A percentile compares a stretch with the other conserved stretches of the same genome.
These are phyloP conservation scores for Lotmaria passim DNA, from an alignment of 208 protist genomes.

Conservation along the genomic window DNA sequence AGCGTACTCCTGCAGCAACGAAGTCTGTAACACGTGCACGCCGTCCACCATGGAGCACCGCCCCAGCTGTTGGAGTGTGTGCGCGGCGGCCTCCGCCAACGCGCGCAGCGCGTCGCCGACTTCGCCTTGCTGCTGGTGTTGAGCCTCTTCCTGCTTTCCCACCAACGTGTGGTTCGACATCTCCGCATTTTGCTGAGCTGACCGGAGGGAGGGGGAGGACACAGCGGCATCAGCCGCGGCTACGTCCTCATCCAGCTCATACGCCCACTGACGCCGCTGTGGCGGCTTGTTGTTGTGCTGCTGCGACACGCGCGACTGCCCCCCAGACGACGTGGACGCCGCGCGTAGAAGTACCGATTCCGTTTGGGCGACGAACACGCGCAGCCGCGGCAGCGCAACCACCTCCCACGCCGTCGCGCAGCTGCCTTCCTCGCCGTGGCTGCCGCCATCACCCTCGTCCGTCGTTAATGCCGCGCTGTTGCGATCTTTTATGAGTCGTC, in stretches of 20 bases:
- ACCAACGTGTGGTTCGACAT: too few species aligned
- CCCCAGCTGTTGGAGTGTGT: constrained; percentile 25
- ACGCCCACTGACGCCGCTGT: constrained; percentile 41
- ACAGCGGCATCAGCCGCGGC: background rate
- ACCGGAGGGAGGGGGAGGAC: too few species aligned
- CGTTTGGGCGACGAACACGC: background rate
- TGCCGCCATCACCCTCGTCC: too few species aligned
- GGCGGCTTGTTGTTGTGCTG: constrained; percentile 3
- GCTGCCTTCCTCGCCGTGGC: too few species aligned
- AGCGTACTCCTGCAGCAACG: constrained; percentile 32
- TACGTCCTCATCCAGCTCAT: constrained; percentile 66
- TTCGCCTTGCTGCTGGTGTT: background rate
- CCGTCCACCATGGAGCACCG: constrained; percentile 40
- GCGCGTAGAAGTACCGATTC: background rate
- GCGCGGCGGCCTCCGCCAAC: constrained; percentile 18
- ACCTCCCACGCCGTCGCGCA: constrained; percentile 7
- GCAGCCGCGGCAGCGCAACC: constrained; percentile 20
- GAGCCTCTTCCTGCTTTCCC: too few species aligned
- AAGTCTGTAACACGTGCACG: constrained; percentile 37
- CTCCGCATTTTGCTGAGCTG: background rate
- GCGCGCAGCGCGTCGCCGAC: constrained; percentile 2
- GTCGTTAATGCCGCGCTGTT: constrained; percentile 1
- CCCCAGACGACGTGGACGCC: too few species aligned
- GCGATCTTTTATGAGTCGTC: constrained; percentile 35
- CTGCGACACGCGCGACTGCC: background rate